Base-by-base conservation (phyloP, 345 rosid genomes). In the Jatropha curcas region DNA sequence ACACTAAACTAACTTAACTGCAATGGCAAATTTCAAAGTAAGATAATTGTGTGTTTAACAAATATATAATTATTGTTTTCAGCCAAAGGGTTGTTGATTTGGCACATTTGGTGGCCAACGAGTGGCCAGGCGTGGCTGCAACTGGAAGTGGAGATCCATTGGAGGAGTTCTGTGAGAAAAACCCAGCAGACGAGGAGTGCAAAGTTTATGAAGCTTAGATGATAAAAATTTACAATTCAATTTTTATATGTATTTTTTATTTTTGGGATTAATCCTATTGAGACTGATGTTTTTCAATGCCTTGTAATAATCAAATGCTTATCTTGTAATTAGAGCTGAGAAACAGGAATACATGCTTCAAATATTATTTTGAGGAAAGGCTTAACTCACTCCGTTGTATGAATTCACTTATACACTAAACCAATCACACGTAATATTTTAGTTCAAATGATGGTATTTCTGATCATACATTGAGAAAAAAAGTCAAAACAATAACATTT, bases 31-130 rank as follows among this genome's bases (percentile, higher is more conserved):
- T 35, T 12, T 14, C 48, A 17, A 16, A 7, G 45, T 19, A 72
- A 17, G 27, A 31, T 57, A 33, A 55, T 31, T 45, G 16, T 37
- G n/a, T 11, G 20, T 25, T 33, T 46, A 55, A 61, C 7, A 16
- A 8, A 27, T 22, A 62, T 16, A 22, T 31, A 16, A n/a, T 66
- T 34, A 28, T 43, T 19, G 25, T 52, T 68, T 79, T 76, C 90
- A 94, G 98, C 83, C 98, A 94, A 86, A 89, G 98, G 84, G 98
- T 94, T 0, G 98, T 94, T 7, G 98, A 94, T 80, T 87, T 94
- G 90, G 97, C 98, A 9, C 97, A 94, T 67, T 73, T 92, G 31
- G 97, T 94, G n/a, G 97, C 97, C 14, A 60, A 28, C 74, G 86
- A 92, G 77, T 94, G 98, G 98, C 97, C 97, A 4, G 97, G 97